Evolutionary conservation across 495 filamentous ascomycete genomes (phyloP), one percentile per base, ranked within the genome.

Genomic region (Lasiosphaeris hirsuta): DNA sequence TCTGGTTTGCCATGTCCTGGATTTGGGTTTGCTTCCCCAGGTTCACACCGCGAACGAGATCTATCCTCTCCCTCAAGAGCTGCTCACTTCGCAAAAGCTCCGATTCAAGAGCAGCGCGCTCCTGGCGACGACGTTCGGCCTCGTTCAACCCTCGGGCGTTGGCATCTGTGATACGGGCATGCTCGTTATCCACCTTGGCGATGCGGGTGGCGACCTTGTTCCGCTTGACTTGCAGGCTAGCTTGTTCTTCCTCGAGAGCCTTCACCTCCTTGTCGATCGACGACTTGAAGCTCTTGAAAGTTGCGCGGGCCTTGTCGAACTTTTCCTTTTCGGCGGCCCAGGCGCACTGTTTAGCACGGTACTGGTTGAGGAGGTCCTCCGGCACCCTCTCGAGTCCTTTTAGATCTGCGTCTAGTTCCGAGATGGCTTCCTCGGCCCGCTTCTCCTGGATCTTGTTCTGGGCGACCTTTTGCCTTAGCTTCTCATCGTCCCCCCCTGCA

Each of bases 371-470:
- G 55, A 91, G 81, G 11, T 87, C 81, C 50, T 88, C 82, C 0
- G 90, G 90, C 30, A 91, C 76, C 23, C 76, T 78, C 35, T 84
- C 86, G 35, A 92, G 68, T 38, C 74, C 80, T 65, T 87, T 87
- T 5, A 92, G 75, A 65, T 93, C 82, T 15, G 63, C 68, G 23
- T 84, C 81, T 2, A 95, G 71, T 23, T 72, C 78, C 10, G 70
- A 75, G 14, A 85, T 81, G 7, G 88, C 83, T 56, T 94, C 88
- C 58, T 95, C 89, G 6, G 92, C 91, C 49, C 77, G 75, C 72
- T 95, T 90, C 61, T 84, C 82, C 70, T 89, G 89, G 56, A 87
- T 90, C 49, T 87, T 86, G 66, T 87, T 88, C 63, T 89, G 83
- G 53, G 88, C 78, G 37, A 88, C 81, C 61, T 91, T 89, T 65